These are phyloP conservation scores for Claviceps maximensis DNA, from an alignment of 2,329 filamentous ascomycete species.

Conservation along the genomic window DNA sequence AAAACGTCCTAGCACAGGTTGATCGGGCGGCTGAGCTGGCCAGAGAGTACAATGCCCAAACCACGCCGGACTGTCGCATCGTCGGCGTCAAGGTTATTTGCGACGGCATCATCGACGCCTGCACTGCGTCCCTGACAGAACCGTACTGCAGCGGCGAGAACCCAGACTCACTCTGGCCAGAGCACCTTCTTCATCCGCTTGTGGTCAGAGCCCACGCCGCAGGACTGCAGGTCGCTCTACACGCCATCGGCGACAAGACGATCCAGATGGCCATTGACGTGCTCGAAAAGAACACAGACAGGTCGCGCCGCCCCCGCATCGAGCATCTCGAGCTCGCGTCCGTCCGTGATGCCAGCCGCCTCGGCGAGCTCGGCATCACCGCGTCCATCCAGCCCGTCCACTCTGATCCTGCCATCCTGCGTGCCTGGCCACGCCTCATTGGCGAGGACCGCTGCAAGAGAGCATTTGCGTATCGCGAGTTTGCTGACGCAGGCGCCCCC, in stretches of 20 bases:
- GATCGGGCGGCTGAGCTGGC: slow-evolving; percentile 34
- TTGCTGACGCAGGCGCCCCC: slow-evolving; percentile 37
- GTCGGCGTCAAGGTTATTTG: slow-evolving; percentile 52
- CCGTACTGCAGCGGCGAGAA: slow-evolving; percentile 40
- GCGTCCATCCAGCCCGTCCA: slow-evolving; percentile 47
- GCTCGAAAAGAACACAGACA: slow-evolving; percentile 29
- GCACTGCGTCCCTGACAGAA: slow-evolving; percentile 46
- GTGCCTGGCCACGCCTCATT: slow-evolving; percentile 46
- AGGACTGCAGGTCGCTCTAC: slow-evolving; percentile 47
- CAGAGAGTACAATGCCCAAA: slow-evolving; percentile 19
- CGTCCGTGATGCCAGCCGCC: slow-evolving; percentile 38
- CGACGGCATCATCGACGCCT: slow-evolving; percentile 52
- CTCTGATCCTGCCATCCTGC: slow-evolving; percentile 45
- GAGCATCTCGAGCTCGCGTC: slow-evolving; percentile 51
- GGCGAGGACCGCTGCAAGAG: slow-evolving; percentile 39
- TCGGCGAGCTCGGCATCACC: slow-evolving; percentile 46
- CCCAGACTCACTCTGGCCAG: slow-evolving; percentile 41
- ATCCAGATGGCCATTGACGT: slow-evolving; percentile 44
- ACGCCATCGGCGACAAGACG: slow-evolving; percentile 52
- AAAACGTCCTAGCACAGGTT: slow-evolving; percentile 31
- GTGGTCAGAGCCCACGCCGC: slow-evolving; percentile 39
- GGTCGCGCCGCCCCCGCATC: slow-evolving; percentile 43
- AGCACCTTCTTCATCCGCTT: slow-evolving; percentile 36
- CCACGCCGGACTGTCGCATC: slow-evolving; percentile 30
- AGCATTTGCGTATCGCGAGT: slow-evolving; percentile 51